Evolutionary conservation across 1,139 yeast species (phyloP).

Genomic region (Arxiozyma slooffiae): DNA sequence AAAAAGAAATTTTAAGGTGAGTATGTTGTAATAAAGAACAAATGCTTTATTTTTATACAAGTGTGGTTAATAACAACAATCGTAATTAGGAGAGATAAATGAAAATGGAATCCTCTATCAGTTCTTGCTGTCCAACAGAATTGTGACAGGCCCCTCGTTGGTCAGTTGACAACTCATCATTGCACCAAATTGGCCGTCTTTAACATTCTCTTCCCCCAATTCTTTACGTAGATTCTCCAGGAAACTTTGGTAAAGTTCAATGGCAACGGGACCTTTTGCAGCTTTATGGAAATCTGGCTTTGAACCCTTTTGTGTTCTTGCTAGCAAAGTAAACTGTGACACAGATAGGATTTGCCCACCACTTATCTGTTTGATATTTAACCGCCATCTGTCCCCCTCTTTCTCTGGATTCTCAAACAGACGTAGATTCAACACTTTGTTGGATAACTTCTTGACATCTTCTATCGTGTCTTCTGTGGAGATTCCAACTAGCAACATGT

Average conservation of each 20-base stretch:
- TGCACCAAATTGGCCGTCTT: slow-evolving; percentile 89
- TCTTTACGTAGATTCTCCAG: slow-evolving; percentile 40
- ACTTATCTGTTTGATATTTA: slow-evolving; percentile 37
- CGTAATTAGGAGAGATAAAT: too few relatives aligned
- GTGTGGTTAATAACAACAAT: too few relatives aligned
- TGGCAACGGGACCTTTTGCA: slow-evolving; percentile 70
- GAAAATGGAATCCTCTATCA: too few relatives aligned
- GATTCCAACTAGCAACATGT: slow-evolving; percentile 76
- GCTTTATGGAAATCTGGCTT: slow-evolving; percentile 92
- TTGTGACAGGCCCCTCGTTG: slow-evolving; percentile 52
- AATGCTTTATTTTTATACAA: too few relatives aligned
- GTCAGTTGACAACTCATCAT: slow-evolving; percentile 88
- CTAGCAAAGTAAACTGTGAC: slow-evolving; percentile 84
- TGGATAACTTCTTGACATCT: slow-evolving; percentile 61
- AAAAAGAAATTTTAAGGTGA: too few relatives aligned
- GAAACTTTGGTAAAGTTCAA: slow-evolving; percentile 55
- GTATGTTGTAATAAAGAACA: too few relatives aligned
- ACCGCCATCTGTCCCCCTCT: slow-evolving; percentile 50
- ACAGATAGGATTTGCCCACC: slow-evolving; percentile 57
- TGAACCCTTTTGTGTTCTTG: slow-evolving; percentile 74
- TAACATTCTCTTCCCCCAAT: slow-evolving; percentile 55
- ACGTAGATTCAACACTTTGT: slow-evolving; percentile 53
- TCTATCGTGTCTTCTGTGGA: slow-evolving; percentile 63
- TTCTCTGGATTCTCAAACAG: slow-evolving; percentile 54
- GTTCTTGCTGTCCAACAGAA: slow-evolving; percentile 30